Base-by-base conservation (phyloP, 176 grass and related monocot genomes). In the Paspalum notatum region DNA sequence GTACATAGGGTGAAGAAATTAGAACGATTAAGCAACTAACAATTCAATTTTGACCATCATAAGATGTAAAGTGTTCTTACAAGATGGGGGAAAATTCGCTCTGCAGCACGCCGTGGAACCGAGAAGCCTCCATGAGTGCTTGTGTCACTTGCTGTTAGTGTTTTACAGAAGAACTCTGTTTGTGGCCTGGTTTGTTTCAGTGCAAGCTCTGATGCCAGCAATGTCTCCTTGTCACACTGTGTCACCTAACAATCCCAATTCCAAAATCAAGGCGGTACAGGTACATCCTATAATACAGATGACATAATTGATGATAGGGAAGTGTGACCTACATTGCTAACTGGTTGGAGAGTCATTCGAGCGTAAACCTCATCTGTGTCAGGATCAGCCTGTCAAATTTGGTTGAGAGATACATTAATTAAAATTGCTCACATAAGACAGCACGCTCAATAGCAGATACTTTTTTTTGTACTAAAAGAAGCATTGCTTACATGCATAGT, bases 51-150 rank as follows among this genome's bases (percentile, higher is more conserved):
- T 68, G 21, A 56, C 62, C 12, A 53, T 54, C n/a, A 54, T 25
- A 46, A 57, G 63, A 59, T 74, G 63, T 26, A 53, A 72, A 81
- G 7, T 64, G 48, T 39, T 43, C 92, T 85, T 79, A 94, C 92
- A 82, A 94, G 89, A 85, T 52, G 86, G 61, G 89, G 86, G 11
- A 94, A 94, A 62, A 87, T 89, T 47, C 87, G 86, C 87, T 94
- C 92, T 1, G 92, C 92, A 52, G 92, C 77, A 61, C 89, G 86
- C 12, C 92, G 84, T 78, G 92, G 92, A 54, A 94, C 92, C 26
- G 92, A 94, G 82, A 94, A 94, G 43, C 92, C 92, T 82, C 92
- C 92, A 56, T 94, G 92, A 32, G 92, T 94, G 84, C 92, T 94
- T 82, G 92, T 94, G 82, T 94, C 92, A 89, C 92, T 94, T 22